Conservation (phyloP, 1,284 basidiomycete species). For the Papiliotrema flavescens region DNA sequence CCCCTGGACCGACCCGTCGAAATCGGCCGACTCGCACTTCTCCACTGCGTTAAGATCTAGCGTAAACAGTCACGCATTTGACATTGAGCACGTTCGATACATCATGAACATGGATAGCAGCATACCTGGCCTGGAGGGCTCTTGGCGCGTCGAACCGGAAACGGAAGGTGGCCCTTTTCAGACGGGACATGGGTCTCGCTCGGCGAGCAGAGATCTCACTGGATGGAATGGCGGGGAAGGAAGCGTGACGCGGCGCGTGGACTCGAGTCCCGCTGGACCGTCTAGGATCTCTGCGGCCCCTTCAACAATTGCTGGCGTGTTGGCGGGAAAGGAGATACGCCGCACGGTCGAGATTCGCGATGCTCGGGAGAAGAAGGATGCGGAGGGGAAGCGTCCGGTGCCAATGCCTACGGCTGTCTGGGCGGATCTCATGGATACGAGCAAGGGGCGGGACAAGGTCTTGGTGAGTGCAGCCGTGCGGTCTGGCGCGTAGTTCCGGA, state of each 20-base stretch:
- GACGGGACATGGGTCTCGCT: too few species aligned
- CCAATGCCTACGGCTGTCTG: slow-evolving; percentile 27
- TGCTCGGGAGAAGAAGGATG: neutral
- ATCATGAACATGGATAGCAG: neutral
- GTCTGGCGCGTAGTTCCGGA: too few species aligned
- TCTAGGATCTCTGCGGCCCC: too few species aligned
- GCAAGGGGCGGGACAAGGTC: slow-evolving; percentile 45
- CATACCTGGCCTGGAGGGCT: neutral
- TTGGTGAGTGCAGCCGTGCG: slow-evolving; percentile 41
- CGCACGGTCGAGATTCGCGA: neutral
- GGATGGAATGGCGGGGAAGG: too few species aligned
- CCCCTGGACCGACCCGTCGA: neutral
- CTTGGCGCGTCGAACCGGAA: neutral
- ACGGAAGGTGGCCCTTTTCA: neutral
- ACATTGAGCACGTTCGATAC: neutral
- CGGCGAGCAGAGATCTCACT: too few species aligned
- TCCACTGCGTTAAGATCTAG: too few species aligned
- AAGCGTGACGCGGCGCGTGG: too few species aligned
- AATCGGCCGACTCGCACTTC: neutral
- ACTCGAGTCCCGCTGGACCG: too few species aligned
- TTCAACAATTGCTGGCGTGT: too few species aligned
- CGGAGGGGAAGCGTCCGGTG: neutral
- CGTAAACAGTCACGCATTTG: neutral
- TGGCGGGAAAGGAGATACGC: neutral
- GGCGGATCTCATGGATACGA: slow-evolving; percentile 39